Evolutionary conservation across 371 early-diverging fungal species (phyloP), one percentile per base, ranked within the genome.

Genomic region (Rhizopus microsporus): DNA sequence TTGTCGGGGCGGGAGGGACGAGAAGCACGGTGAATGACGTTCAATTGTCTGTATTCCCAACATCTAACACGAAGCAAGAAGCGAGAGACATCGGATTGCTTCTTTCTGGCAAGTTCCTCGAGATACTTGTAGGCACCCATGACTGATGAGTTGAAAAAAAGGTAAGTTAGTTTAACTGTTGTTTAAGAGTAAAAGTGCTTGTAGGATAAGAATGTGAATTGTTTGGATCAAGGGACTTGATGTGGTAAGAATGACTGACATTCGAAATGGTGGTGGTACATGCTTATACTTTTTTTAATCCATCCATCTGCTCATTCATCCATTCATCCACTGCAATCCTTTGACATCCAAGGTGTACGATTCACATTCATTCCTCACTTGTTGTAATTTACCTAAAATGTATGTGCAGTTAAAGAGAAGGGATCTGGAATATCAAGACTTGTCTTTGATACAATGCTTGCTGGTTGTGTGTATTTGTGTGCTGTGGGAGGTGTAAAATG

Each of bases 1-100:
- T 98, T 97, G 80, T 99, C 99, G 59, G 97, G 95, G 76, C 97
- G 97, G 59, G 97, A 94, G 51, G 99, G 96, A 74, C 96, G 93
- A 60, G 95, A 93, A 40, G 97, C 98, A 68, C 96, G 91, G 87
- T 97, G 97, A 71, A 98, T 91, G 62, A 90, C 93, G 75, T 93
- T 92, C 78, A 95, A 85, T 85, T 99, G 99, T 69, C 95, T 88
- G 66, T 48, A 66, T 68, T 99, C 99, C 97, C 98, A 99, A 87
- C 94, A 92, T 80, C 98, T 85, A 49, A 99, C 90, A 77, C 98
- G 94, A 65, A 94, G 88, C 63, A 99, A 87, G 88, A 98, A 99
- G 75, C 98, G 92, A 85, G 97, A 88, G 63, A 97, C 97, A 87
- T 98, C 99, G 54, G 92, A 91, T 88, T 99, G 98, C 88, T 98